Evolutionary conservation across 1,284 basidiomycete genomes (phyloP).

Genomic region (Kalmanozyma brasiliensis): DNA sequence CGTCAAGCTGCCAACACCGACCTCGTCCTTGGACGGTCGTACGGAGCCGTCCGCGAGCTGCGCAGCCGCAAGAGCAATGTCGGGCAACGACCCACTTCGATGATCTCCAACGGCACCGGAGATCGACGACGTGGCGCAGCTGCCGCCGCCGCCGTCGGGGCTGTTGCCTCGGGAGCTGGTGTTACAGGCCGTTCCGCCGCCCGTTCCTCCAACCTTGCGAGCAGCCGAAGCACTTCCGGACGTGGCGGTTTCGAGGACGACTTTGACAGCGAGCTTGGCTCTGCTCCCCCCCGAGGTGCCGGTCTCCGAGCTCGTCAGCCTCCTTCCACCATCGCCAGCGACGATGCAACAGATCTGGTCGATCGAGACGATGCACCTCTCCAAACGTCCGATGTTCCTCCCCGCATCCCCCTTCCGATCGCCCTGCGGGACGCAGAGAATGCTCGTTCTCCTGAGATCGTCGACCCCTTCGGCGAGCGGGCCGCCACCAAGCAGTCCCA

Average conservation of each 20-base stretch:
- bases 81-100: slow-evolving; percentile 17
- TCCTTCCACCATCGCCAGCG: slow-evolving; percentile 33
- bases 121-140: slow-evolving; percentile 37
- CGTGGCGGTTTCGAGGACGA: slow-evolving; percentile 40
- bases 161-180: slow-evolving; percentile 29
- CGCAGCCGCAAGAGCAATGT: slow-evolving; percentile 43
- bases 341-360: slow-evolving; percentile 18
- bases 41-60: slow-evolving; percentile 43
- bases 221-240: slow-evolving; percentile 29
- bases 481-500: slow-evolving; percentile 15
- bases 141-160: no score
- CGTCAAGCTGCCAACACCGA: slow-evolving; percentile 38
- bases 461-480: slow-evolving; percentile 27
- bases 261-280: slow-evolving; percentile 40
- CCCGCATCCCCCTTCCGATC: slow-evolving; percentile 29
- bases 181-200: slow-evolving; percentile 12
- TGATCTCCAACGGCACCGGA: slow-evolving; percentile 2
- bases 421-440: slow-evolving; percentile 47
- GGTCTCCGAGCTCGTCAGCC: slow-evolving; percentile 20
- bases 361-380: neutral
- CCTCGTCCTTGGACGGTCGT: slow-evolving; percentile 45
- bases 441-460: slow-evolving; percentile 46
- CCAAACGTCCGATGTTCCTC: slow-evolving; percentile 20
- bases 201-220: slow-evolving; percentile 21
- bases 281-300: slow-evolving; percentile 11